Evolutionary conservation across 2,329 filamentous ascomycete genomes (phyloP).

Genomic region (Tolypocladium guangdongense): DNA sequence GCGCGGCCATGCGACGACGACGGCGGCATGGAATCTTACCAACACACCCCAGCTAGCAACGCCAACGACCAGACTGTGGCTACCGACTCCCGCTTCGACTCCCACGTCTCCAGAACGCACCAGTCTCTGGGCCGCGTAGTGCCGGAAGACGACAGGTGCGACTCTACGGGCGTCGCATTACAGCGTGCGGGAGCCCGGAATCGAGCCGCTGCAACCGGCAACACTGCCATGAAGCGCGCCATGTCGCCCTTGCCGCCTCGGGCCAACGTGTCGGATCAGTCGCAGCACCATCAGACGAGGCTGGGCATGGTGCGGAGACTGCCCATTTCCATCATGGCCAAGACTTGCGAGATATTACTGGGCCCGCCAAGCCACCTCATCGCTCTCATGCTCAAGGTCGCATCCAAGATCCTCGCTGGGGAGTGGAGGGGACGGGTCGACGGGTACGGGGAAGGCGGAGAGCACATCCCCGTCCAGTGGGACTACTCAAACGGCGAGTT

Average conservation of each 20-base stretch:
- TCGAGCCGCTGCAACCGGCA: background rate
- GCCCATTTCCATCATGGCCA: conserved; percentile 54
- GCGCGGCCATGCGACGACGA: background rate
- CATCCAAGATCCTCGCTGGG: conserved; percentile 58
- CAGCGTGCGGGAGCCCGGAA: background rate
- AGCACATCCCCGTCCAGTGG: conserved; percentile 47
- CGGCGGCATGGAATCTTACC: background rate
- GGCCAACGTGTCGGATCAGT: background rate
- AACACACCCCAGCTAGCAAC: background rate
- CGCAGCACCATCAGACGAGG: background rate
- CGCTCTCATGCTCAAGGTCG: conserved; percentile 69
- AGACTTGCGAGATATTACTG: conserved; percentile 66
- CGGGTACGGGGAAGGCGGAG: conserved; percentile 41
- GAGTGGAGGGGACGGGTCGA: conserved; percentile 51
- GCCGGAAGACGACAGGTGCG: background rate
- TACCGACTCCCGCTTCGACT: background rate
- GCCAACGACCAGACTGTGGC: background rate
- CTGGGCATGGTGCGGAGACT: conserved; percentile 6
- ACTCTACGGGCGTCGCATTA: background rate
- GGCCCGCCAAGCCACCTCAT: conserved; percentile 73
- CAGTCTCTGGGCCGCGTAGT: conserved; percentile 1
- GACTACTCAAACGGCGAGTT: conserved; percentile 48
- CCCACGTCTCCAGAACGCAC: too few species aligned
- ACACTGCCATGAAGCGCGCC: background rate
- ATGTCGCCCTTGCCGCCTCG: background rate